Conservation (phyloP, 495 filamentous ascomycete species). For the Cercophora sp. region DNA sequence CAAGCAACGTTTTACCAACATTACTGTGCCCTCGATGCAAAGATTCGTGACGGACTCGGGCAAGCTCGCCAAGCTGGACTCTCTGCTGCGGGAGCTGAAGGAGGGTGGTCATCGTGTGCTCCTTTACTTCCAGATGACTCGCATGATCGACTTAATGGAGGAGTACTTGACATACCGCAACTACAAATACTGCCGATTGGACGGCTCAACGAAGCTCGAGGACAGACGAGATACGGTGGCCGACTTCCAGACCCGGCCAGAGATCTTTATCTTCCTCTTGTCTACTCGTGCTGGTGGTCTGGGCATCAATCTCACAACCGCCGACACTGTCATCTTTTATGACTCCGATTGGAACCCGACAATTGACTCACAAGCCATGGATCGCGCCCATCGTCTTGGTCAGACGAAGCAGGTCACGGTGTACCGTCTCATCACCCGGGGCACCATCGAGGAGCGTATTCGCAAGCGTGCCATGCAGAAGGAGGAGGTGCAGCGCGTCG, state of each 20-base stretch:
- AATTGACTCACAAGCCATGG: constrained; percentile 98
- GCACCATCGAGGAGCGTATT: constrained; percentile 97
- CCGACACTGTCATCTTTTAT: constrained; percentile 97
- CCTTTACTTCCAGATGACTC: constrained; percentile 99
- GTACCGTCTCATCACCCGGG: constrained; percentile 93
- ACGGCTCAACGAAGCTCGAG: constrained; percentile 97
- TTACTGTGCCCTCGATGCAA: constrained; percentile 94
- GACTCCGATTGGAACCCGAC: constrained; percentile 99
- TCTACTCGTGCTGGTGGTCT: constrained; percentile 95
- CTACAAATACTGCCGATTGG: constrained; percentile 95
- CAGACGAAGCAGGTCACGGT: constrained; percentile 96
- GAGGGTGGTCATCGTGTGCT: constrained; percentile 89
- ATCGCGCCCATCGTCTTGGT: constrained; percentile 94
- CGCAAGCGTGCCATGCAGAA: constrained; percentile 97
- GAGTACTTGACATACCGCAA: constrained; percentile 98
- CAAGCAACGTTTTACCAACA: constrained; percentile 80
- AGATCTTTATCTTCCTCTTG: constrained; percentile 95
- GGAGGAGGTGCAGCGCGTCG: constrained; percentile 97
- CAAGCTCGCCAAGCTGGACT: constrained; percentile 89
- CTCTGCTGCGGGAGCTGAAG: constrained; percentile 83
- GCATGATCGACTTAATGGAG: constrained; percentile 99
- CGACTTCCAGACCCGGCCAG: constrained; percentile 88
- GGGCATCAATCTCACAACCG: constrained; percentile 93
- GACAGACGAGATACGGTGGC: constrained; percentile 94
- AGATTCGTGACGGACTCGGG: constrained; percentile 97